A percentile compares a stretch with the other conserved stretches of the same genome.
Conservation (phyloP, 805 yeast species). For the Saturnispora dispora region DNA sequence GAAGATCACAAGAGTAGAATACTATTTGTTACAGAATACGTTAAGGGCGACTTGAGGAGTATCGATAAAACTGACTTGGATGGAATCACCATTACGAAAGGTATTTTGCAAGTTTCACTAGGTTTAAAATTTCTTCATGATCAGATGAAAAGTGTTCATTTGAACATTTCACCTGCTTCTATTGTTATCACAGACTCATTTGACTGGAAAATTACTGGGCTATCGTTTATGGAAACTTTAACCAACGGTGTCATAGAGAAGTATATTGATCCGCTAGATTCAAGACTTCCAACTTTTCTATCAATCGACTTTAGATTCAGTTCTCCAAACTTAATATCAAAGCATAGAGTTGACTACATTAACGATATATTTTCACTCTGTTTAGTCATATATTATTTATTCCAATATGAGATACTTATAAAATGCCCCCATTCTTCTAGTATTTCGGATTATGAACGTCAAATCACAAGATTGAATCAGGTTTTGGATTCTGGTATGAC, state of each 20-base stretch:
- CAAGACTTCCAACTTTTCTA: slow-evolving; percentile 64
- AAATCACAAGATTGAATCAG: slow-evolving; percentile 30
- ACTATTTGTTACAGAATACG: slow-evolving; percentile 77
- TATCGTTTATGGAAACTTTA: slow-evolving; percentile 43
- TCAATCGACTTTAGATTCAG: slow-evolving; percentile 63
- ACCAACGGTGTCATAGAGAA: slow-evolving; percentile 45
- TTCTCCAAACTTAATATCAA: slow-evolving; percentile 77
- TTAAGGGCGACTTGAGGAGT: slow-evolving; percentile 31
- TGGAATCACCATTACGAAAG: slow-evolving; percentile 64
- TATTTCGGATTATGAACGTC: slow-evolving; percentile 51
- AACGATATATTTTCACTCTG: slow-evolving; percentile 86
- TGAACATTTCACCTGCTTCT: slow-evolving; percentile 70
- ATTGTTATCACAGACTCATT: slow-evolving; percentile 72
- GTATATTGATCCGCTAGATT: slow-evolving; percentile 62
- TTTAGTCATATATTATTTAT: slow-evolving; percentile 60
- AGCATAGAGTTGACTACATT: slow-evolving; percentile 50
- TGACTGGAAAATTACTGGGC: slow-evolving; percentile 90
- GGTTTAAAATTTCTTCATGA: slow-evolving; percentile 79
- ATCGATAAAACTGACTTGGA: slow-evolving; percentile 44
- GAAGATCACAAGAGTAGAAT: slow-evolving; percentile 77
- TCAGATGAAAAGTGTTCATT: slow-evolving; percentile 63
- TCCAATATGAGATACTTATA: slow-evolving; percentile 39
- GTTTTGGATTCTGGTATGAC: slow-evolving; percentile 28
- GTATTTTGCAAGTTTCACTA: slow-evolving; percentile 66
- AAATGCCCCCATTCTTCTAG: slow-evolving; percentile 29